Evolutionary conservation across 345 rosid species (phyloP), one percentile per base, ranked within the genome.

Genomic region (Aquilaria yunnanensis): DNA sequence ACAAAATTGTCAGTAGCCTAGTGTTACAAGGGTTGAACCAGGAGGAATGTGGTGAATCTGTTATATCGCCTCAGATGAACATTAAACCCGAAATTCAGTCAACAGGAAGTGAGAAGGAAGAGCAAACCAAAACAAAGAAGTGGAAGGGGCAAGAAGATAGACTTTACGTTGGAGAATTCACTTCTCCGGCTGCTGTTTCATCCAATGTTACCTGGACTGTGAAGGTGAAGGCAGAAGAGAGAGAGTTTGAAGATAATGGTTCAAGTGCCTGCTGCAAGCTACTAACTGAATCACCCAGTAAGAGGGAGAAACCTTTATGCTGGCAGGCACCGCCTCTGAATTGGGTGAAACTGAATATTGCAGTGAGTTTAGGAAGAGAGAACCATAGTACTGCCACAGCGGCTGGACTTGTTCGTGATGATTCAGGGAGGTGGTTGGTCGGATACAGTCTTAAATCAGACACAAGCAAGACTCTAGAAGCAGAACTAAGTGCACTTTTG

Each of bases 361-460:
- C 75, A 31, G 81, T 72, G 48, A 54, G 59, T 59, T 67, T 68
- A 3, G 62, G 43, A 9, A 37, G 51, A 11, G 29, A 61, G 33
- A 48, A n/a, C 12, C 46, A 63, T 43, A 71, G 66, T 16, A 34
- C 31, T 59, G 65, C 77, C 5, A 77, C 75, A 32, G 80, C 51
- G 12, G 79, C 75, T 62, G 89, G 89, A 66, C 37, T 77, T 31
- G 73, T 83, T 52, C 83, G 80, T 14, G 72, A 84, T 62, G 66
- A 78, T 33, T 69, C 74, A 12, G 90, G 88, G 45, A 73, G 73
- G 50, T 88, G 90, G 92, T 56, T 83, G 56, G 45, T 61, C 12
- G 96, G 92, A 11, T 85, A 75, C 75, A 61, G 48, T 47, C 56
- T 70, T 50, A 57, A 33, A 48, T 81, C 5, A 75, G 37, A 48